phyloP scores from a whole-genome alignment of 306 rosid species.

The Sicyos baderoa region DNA sequence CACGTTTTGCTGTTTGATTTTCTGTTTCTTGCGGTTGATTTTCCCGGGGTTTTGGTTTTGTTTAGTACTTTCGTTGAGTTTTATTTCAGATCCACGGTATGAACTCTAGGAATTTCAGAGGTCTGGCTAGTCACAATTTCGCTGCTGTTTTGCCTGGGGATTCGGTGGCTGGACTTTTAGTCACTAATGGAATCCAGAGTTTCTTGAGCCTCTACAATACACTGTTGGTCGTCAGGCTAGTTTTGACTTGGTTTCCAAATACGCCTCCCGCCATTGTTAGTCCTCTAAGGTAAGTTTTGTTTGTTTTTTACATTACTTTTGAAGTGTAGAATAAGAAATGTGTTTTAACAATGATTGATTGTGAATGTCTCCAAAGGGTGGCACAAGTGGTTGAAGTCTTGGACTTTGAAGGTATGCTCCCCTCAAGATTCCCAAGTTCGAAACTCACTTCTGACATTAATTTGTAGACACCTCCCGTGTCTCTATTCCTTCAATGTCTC shows the following conservation, averaged over 20 bases:
- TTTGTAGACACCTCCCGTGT: no score
- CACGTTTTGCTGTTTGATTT: no score
- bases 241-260: slow-evolving; percentile 92
- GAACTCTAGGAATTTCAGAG: slow-evolving; percentile 27
- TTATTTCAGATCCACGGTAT: slow-evolving; percentile 50
- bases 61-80: slow-evolving; percentile 6
- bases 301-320: background rate
- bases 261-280: slow-evolving; percentile 75
- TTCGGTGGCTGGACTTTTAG: slow-evolving; percentile 77
- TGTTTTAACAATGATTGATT: no score
- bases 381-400: no score
- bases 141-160: slow-evolving; percentile 91
- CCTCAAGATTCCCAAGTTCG: no score
- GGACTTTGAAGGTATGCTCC: no score
- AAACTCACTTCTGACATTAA: no score
- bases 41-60: no score
- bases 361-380: no score
- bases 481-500: no score
- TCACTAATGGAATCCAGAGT: slow-evolving; percentile 65
- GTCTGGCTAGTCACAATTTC: slow-evolving; percentile 43
- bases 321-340: background rate
- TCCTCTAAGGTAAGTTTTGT: slow-evolving; percentile 62
- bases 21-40: no score
- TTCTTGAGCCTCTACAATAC: slow-evolving; percentile 88
- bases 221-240: slow-evolving; percentile 72